Percentiles rank a stretch among this genome's conserved stretches.
Evolutionary conservation across 768 basidiomycete species (phyloP).

Genomic region (Tulasnella sp.): DNA sequence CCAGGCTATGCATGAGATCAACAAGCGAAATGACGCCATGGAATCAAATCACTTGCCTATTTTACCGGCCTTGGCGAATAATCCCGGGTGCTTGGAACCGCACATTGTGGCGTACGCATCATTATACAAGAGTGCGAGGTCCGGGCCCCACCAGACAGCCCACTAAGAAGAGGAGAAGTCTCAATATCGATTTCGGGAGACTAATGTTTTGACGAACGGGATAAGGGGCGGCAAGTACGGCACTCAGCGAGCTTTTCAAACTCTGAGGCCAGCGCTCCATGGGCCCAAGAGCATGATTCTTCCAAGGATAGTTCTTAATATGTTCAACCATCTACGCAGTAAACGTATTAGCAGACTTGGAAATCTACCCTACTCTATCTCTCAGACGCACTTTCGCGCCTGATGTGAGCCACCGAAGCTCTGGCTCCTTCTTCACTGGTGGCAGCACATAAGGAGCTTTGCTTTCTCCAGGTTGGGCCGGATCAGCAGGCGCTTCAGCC

Average conservation of each 20-base stretch:
- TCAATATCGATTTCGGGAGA: too few species aligned
- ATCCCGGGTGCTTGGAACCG: conserved; percentile 19
- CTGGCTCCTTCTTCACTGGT: not conserved
- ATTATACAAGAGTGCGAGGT: conserved; percentile 19
- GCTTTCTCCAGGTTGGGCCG: not conserved
- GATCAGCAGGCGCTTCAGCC: not conserved
- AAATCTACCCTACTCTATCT: not conserved
- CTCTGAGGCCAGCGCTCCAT: conserved; percentile 13
- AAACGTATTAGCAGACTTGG: not conserved
- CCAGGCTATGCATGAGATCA: too few species aligned
- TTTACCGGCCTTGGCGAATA: conserved; percentile 18
- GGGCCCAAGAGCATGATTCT: conserved; percentile 15
- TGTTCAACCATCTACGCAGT: conserved; percentile 13
- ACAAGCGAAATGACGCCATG: not conserved
- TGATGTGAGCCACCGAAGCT: not conserved
- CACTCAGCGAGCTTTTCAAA: conserved; percentile 15
- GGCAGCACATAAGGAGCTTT: not conserved
- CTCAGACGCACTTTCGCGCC: not conserved
- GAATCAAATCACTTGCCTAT: not conserved
- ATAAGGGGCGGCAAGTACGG: conserved; percentile 14
- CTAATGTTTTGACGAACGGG: conserved; percentile 12
- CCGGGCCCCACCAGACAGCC: conserved; percentile 20
- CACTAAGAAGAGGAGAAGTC: conserved; percentile 6
- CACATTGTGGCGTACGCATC: conserved; percentile 20
- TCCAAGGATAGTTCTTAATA: conserved; percentile 18